Evolutionary conservation across 2,329 filamentous ascomycete genomes (phyloP).

Genomic region (Ophiostoma ulmi): DNA sequence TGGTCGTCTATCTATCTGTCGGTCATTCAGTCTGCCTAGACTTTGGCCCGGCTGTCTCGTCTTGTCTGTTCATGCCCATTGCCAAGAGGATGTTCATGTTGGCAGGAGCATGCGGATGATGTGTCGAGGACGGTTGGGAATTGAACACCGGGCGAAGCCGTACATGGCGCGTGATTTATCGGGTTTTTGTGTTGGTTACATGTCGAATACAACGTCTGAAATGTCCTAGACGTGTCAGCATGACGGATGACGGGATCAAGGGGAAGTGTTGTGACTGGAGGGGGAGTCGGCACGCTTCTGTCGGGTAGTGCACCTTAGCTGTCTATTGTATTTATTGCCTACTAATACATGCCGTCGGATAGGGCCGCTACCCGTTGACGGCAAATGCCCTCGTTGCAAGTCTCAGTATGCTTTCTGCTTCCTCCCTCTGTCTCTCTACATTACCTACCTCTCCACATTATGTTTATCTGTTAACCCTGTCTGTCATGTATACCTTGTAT

Average conservation of each 20-base stretch:
- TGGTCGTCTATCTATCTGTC: background rate
- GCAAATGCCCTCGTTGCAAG: background rate
- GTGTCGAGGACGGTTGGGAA: slow-evolving; percentile 3
- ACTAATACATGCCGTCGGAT: background rate
- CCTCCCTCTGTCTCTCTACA: background rate
- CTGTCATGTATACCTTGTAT: background rate
- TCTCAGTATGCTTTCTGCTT: background rate
- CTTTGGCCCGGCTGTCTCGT: background rate
- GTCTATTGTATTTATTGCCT: background rate
- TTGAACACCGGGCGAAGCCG: background rate
- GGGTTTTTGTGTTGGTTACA: background rate
- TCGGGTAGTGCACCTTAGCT: background rate
- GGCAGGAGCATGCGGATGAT: background rate
- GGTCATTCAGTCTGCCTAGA: too few relatives aligned
- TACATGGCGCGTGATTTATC: background rate
- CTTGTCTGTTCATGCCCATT: background rate
- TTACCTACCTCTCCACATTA: background rate
- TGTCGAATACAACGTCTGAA: background rate
- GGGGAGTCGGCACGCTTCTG: background rate
- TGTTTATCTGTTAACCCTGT: too few relatives aligned
- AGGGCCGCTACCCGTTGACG: background rate
- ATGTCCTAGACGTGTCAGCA: background rate
- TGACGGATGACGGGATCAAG: background rate
- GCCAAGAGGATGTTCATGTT: background rate
- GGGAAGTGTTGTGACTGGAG: background rate